Conservation (phyloP, 2,329 filamentous ascomycete genomes). For the Leptosphaerulina australis region DNA sequence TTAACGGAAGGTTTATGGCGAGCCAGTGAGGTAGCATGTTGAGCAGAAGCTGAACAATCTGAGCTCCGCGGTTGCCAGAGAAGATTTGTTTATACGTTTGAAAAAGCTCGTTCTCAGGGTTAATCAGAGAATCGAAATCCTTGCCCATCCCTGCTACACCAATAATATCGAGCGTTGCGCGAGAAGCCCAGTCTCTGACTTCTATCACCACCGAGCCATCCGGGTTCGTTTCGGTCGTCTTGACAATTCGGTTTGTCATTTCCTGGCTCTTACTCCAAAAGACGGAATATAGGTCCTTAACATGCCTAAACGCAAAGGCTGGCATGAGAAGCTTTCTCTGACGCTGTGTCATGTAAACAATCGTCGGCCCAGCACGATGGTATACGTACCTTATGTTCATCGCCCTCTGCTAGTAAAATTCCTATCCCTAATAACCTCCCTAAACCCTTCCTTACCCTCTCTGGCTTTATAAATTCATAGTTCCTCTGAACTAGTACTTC, state of each 20-base stretch:
- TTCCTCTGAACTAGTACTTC: slow-evolving; percentile 59
- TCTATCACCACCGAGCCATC: slow-evolving; percentile 49
- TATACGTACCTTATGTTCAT: slow-evolving; percentile 77
- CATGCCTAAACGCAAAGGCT: slow-evolving; percentile 57
- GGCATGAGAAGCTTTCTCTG: slow-evolving; percentile 57
- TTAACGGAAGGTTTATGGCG: slow-evolving; percentile 68
- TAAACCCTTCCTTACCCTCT: slow-evolving; percentile 58
- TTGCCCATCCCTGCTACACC: slow-evolving; percentile 62
- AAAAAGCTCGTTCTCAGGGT: slow-evolving; percentile 60
- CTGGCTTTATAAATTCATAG: slow-evolving; percentile 59
- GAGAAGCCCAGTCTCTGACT: slow-evolving; percentile 55
- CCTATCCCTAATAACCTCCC: slow-evolving; percentile 71
- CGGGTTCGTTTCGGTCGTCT: slow-evolving; percentile 31
- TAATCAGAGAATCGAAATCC: slow-evolving; percentile 60
- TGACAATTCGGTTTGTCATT: slow-evolving; percentile 46
- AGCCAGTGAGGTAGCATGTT: slow-evolving; percentile 69
- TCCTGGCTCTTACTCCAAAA: slow-evolving; percentile 58
- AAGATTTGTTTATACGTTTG: slow-evolving; percentile 60
- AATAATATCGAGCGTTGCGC: slow-evolving; percentile 65
- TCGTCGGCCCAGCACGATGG: too few relatives aligned
- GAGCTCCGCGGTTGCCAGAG: slow-evolving; percentile 56
- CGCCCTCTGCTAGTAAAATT: slow-evolving; percentile 83
- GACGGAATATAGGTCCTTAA: slow-evolving; percentile 57
- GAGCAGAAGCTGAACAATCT: slow-evolving; percentile 63
- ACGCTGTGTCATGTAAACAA: too few relatives aligned